Base-by-base conservation (phyloP, 2,329 filamentous ascomycete genomes). In the Claviceps africana region DNA sequence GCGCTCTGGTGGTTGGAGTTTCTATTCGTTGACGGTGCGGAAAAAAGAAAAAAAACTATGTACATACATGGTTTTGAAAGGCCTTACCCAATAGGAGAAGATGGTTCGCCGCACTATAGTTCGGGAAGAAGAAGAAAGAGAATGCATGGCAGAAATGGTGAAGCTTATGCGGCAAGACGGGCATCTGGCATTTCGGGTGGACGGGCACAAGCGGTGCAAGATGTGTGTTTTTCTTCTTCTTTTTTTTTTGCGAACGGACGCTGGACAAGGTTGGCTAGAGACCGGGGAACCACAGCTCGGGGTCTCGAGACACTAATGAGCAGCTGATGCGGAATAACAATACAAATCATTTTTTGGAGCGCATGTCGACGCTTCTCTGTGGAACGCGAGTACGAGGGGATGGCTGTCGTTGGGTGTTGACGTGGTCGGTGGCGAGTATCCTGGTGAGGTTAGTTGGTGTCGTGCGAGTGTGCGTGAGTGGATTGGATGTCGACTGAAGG, bases 221-320 rank as follows among this genome's bases (percentile, higher is more conserved):
- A 35, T 44, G 22, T 5, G n/a, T n/a, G n/a, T n/a, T n/a, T n/a
- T n/a, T n/a, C n/a, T n/a, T n/a, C n/a, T n/a, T n/a, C n/a, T n/a
- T n/a, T n/a, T n/a, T n/a, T n/a, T 28, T 48, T 43, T 33, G 35
- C 33, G 45, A 48, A 48, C 39, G 48, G 44, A 37, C 30, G 21
- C 51, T 52, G 46, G 53, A 49, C 53, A 51, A 28, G 4, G 28
- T 48, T 42, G 51, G 28, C 31, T 17, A 33, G 39, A 43, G 37
- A 35, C 17, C 17, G 15, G n/a, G 17, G 30, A 37, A 30, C 17
- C 30, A 51, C 4, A 8, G 42, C 39, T 47, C 17, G 35, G 30
- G 43, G 33, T 43, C 19, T 40, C 42, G 25, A 9, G 42, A 28
- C 47, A 50, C 25, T 47, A 50, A 47, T 53, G 28, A 47, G 42